phyloP scores from a whole-genome alignment of 2,329 filamentous ascomycete species.

The Alternaria sp. region DNA sequence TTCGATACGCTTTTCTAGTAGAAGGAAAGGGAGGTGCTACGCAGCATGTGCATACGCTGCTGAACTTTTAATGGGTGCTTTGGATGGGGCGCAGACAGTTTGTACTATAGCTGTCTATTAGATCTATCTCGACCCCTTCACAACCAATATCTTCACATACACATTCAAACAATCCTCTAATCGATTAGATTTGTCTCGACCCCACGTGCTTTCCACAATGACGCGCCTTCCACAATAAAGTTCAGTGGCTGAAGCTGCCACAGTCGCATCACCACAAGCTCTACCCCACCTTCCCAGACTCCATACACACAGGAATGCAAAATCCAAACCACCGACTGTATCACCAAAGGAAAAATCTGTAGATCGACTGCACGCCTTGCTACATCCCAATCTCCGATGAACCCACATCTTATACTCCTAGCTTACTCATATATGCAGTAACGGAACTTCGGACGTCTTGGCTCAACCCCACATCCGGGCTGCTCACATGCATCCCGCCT shows the following conservation, averaged over 20 bases:
- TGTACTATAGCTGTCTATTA: conserved; percentile 1
- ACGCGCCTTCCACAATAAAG: background rate
- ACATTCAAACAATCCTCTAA: background rate
- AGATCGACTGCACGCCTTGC: background rate
- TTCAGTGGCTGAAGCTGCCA: conserved; percentile 3
- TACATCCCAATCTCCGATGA: background rate
- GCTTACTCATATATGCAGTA: background rate
- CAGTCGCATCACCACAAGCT: background rate
- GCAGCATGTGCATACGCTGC: background rate
- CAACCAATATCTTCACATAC: background rate
- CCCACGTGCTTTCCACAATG: background rate
- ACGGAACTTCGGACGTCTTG: background rate
- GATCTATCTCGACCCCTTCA: background rate
- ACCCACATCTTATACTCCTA: background rate
- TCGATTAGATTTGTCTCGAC: background rate
- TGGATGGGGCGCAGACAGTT: background rate
- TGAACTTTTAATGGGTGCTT: conserved; percentile 1
- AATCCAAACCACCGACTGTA: background rate
- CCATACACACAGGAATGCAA: background rate
- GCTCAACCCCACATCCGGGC: background rate
- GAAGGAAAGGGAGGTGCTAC: background rate
- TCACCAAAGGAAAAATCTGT: background rate
- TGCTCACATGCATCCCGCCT: background rate
- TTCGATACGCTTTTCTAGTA: conserved; percentile 5
- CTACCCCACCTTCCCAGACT: background rate